These are phyloP conservation scores for Wallacemonas sp. DNA, from an alignment of 208 protist genomes.

Conservation along the genomic window DNA sequence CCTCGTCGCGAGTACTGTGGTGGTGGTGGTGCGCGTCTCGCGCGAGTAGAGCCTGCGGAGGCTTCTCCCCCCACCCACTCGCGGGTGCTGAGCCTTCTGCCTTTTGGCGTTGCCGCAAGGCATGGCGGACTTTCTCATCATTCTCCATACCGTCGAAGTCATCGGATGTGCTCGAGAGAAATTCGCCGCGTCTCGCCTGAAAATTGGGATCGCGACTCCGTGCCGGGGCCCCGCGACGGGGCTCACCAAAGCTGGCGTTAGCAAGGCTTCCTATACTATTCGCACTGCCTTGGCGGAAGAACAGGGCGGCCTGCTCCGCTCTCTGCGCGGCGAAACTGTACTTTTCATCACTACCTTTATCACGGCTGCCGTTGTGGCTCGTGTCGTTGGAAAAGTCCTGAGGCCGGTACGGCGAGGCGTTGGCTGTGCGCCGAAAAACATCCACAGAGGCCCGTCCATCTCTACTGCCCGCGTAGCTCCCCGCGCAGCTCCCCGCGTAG, in stretches of 20 bases:
- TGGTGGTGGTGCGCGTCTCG: no score
- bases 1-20: no score
- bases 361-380: no score
- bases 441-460: conserved; percentile 1
- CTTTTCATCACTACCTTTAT: no score
- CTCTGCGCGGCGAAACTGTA: no score
- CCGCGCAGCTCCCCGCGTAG: conserved; percentile 5
- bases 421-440: background rate
- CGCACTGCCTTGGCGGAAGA: background rate
- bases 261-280: conserved; percentile 1
- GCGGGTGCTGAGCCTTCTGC: no score
- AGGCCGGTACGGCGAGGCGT: background rate
- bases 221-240: background rate
- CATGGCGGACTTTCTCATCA: no score
- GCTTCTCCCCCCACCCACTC: no score
- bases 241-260: conserved; percentile 1
- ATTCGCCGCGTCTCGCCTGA: background rate
- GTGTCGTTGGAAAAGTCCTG: no score
- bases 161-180: conserved; percentile 39
- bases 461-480: conserved; percentile 1
- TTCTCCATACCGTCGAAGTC: conserved; percentile 28
- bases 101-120: no score
- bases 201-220: conserved; percentile 1
- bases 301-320: no score
- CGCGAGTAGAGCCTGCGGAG: no score